Base-by-base conservation (phyloP, 2,329 filamentous ascomycete species). In the Teratosphaeria zuluensis region DNA sequence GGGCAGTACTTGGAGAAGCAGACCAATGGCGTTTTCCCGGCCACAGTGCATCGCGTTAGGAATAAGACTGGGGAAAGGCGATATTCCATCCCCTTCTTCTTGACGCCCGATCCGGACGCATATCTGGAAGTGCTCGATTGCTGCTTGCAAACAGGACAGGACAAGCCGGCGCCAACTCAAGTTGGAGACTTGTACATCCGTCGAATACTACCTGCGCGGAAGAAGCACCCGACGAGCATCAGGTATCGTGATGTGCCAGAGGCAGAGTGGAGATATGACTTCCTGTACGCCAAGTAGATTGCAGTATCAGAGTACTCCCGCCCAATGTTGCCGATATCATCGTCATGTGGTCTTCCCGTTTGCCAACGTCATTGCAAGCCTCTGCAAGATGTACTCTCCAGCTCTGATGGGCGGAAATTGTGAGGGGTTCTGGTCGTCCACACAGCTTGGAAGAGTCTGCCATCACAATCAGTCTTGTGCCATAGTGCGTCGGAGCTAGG, bases 221-320 rank as follows among this genome's bases (percentile, higher is more conserved):
- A 63, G 58, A 74, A 72, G 56, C 72, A 74, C 61, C 72, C 72
- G 4, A 74, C 72, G 0, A 71, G 70, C 53, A 70, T 74, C 58
- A 74, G 69, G 58, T 73, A 70, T 58, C 64, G 62, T 4, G 67
- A 70, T 57, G 68, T 73, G 28, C 71, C 72, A n/a, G 64, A 72
- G 62, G 65, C 66, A 7, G 56, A 73, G 53, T 72, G 69, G 71
- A 61, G 54, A 28, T 65, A 64, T 58, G 61, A 61, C 42, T 56
- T 65, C 46, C 52, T 64, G 53, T 64, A 65, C 46, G 61, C 56
- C 7, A 55, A 58, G 11, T 42, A 42, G 14, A 35, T 9, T 35
- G 33, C 2, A 35, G 33, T 28, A 28, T 4, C 24, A 28, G 24
- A 28, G 24, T 28, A 28, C 24, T 28, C 24, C 33, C 33, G 33